phyloP scores from a whole-genome alignment of 768 basidiomycete genomes.

The Coprinellus micaceus region DNA sequence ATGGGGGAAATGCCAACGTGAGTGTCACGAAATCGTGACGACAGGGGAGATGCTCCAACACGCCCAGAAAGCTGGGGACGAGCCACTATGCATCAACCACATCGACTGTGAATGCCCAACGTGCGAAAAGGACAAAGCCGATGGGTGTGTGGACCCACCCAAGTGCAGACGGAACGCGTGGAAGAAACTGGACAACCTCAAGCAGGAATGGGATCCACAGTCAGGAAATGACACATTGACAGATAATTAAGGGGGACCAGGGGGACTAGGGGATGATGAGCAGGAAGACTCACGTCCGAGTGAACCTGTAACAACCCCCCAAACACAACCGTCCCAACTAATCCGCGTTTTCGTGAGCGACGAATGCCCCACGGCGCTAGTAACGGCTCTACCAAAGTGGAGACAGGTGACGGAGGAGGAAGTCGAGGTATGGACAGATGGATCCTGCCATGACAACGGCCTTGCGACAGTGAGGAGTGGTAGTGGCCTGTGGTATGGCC shows the following conservation, averaged over 20 bases:
- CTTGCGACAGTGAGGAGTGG: not conserved
- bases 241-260: not conserved
- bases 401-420: not conserved
- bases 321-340: not conserved
- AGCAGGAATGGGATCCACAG: not conserved
- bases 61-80: not conserved
- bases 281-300: not conserved
- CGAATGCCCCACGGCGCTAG: too few species aligned
- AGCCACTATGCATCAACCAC: not conserved
- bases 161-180: not conserved
- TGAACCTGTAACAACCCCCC: not conserved
- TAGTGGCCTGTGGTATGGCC: conserved; percentile 3
- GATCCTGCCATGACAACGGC: conserved; percentile 10
- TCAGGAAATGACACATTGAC: not conserved
- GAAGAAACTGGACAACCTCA: not conserved
- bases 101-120: not conserved
- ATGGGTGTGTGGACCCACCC: not conserved
- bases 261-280: not conserved
- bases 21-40: not conserved
- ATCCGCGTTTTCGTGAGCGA: not conserved
- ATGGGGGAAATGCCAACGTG: not conserved
- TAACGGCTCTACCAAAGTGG: not conserved
- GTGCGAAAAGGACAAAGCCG: not conserved
- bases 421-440: conserved; percentile 8
- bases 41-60: not conserved